These are phyloP conservation scores for Penicillium sp. DNA, from an alignment of 2,329 filamentous ascomycete genomes.

Conservation along the genomic window DNA sequence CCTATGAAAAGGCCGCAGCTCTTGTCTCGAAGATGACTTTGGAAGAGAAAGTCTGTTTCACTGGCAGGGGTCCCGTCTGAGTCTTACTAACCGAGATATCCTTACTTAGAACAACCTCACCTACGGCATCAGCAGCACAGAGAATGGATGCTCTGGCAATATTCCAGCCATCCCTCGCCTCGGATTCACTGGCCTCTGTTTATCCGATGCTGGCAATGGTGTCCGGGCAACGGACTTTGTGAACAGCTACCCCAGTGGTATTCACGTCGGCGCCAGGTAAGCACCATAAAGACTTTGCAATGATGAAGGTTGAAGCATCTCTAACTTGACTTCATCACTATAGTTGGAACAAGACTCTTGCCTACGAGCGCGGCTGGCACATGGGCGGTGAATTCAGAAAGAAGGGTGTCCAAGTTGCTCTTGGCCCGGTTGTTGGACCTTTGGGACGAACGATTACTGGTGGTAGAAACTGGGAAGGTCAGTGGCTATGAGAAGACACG, in stretches of 20 bases:
- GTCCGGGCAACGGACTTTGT: slow-evolving; percentile 46
- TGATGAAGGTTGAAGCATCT: background rate
- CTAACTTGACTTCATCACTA: background rate
- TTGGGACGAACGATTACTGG: slow-evolving; percentile 45
- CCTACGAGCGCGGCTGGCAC: slow-evolving; percentile 53
- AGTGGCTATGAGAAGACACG: background rate
- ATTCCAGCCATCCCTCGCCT: slow-evolving; percentile 26
- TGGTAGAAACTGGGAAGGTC: slow-evolving; percentile 51
- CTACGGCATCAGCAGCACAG: slow-evolving; percentile 14
- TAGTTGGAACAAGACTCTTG: slow-evolving; percentile 58
- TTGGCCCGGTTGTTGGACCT: slow-evolving; percentile 46
- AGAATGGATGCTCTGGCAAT: slow-evolving; percentile 20
- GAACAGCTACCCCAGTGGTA: slow-evolving; percentile 45
- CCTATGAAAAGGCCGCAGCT: slow-evolving; percentile 19
- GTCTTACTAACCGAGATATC: background rate
- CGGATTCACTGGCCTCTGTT: slow-evolving; percentile 45
- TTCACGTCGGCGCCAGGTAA: slow-evolving; percentile 43
- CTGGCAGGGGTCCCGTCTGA: no score
- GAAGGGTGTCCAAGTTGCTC: slow-evolving; percentile 46
- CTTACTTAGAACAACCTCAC: slow-evolving; percentile 22
- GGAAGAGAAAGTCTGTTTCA: slow-evolving; percentile 21
- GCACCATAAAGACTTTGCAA: background rate
- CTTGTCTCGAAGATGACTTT: slow-evolving; percentile 23
- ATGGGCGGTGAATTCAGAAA: slow-evolving; percentile 62
- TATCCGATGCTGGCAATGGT: slow-evolving; percentile 46